Base-by-base conservation (phyloP, 164 flowering plant species). In the Paratinospora sagittata region DNA sequence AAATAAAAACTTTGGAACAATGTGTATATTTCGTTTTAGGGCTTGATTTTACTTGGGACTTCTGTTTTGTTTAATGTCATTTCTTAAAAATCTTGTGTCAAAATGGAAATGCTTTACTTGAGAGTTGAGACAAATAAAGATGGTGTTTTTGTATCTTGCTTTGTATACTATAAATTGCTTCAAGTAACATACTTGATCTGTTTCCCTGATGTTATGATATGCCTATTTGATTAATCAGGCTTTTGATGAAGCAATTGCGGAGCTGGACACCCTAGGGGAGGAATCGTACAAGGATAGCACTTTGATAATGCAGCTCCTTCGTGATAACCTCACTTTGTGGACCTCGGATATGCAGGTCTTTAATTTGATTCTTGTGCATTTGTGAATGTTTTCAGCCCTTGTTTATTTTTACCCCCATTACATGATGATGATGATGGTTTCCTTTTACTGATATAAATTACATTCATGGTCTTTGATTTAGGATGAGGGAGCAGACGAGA, bases 231-330 rank as follows among this genome's bases (percentile, higher is more conserved):
- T 2, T 11, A 1, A 1, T 21, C 27, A 90, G 96, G 96, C 96
- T 12, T 87, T 87, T 77, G 93, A 87, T 73, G 91, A 90, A 76
- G 96, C 96, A 16, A 89, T 89, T 66, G 89, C 90, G 10, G 93
- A 89, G 80, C 82, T 90, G 70, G 96, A 89, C 66, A 87, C 93
- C 8, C 81, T 90, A 5, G 93, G 93, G 1, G 96, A 89, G 79
- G 96, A 90, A 74, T 89, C 91, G 2, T 89, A 89, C 86, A 90
- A 90, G 80, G 96, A 90, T 39, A 86, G 89, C 85, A 90, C 91
- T 66, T 82, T 89, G 85, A 90, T 90, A 60, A 90, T 89, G 96
- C 93, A 90, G 78, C 96, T 89, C 67, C 93, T 90, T 49, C 91
- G 96, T 19, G 96, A 90, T 71, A 90, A 89, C 73, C 93, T 90